These are phyloP conservation scores for Agrocybe praecox DNA, from an alignment of 768 basidiomycete species.

Conservation along the genomic window DNA sequence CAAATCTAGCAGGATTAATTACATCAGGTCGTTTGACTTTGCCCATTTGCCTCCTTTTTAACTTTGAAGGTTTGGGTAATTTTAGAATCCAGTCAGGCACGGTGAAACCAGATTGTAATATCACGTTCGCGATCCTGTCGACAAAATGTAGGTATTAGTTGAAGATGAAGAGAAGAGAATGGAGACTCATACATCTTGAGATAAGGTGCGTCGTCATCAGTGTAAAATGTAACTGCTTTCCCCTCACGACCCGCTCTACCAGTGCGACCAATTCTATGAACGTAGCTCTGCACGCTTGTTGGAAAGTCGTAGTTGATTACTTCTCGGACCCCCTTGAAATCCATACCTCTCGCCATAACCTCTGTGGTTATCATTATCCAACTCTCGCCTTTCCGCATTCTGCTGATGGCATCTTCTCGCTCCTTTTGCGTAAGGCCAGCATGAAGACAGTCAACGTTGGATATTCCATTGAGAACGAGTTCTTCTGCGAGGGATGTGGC, in stretches of 20 bases:
- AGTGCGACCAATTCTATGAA: constrained; percentile 96
- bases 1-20: constrained; percentile 69
- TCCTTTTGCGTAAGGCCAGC: constrained; percentile 88
- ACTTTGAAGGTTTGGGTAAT: constrained; percentile 90
- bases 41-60: constrained; percentile 84
- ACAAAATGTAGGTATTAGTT: constrained; percentile 3
- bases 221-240: constrained; percentile 95
- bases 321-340: constrained; percentile 92
- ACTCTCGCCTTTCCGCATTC: constrained; percentile 87
- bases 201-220: constrained; percentile 88
- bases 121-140: constrained; percentile 90
- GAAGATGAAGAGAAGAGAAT: neutral
- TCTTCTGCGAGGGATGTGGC: constrained; percentile 80
- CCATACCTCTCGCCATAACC: constrained; percentile 98
- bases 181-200: constrained; percentile 74
- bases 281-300: constrained; percentile 91
- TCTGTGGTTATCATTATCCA: constrained; percentile 98
- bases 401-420: constrained; percentile 79
- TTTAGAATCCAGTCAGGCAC: constrained; percentile 97
- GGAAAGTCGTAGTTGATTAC: constrained; percentile 99
- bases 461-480: constrained; percentile 74
- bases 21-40: constrained; percentile 78
- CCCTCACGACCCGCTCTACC: constrained; percentile 93
- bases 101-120: constrained; percentile 85
- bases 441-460: constrained; percentile 88